These are phyloP conservation scores for Mycena leptocephala DNA, from an alignment of 768 basidiomycete species.

Conservation along the genomic window DNA sequence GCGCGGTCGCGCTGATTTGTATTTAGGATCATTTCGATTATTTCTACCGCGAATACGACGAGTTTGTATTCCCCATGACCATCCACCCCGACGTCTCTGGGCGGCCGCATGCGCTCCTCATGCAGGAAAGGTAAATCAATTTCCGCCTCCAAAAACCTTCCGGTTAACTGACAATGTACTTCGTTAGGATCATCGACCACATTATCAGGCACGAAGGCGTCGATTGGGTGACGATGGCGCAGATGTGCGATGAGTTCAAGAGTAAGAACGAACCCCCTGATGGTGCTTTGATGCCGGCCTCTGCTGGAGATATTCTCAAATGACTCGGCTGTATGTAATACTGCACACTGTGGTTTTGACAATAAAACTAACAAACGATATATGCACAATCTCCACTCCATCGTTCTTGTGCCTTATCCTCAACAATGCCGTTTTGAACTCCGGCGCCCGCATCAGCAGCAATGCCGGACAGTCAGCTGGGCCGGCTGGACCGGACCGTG, in stretches of 20 bases:
- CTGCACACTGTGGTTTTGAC: too few relatives aligned
- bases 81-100: slow-evolving; percentile 84
- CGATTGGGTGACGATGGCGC: slow-evolving; percentile 80
- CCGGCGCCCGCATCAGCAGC: too few relatives aligned
- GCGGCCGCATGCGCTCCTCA: slow-evolving; percentile 80
- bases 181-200: slow-evolving; percentile 85
- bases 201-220: slow-evolving; percentile 79
- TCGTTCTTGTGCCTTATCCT: too few relatives aligned
- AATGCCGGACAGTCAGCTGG: too few relatives aligned
- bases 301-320: neutral
- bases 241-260: slow-evolving; percentile 78
- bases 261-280: slow-evolving; percentile 62
- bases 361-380: too few relatives aligned
- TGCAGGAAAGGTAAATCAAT: slow-evolving; percentile 70
- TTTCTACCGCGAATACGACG: slow-evolving; percentile 67
- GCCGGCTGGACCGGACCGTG: too few relatives aligned
- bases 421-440: too few relatives aligned
- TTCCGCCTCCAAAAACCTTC: neutral
- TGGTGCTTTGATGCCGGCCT: slow-evolving; percentile 52
- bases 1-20: neutral
- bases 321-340: too few relatives aligned
- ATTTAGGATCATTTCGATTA: slow-evolving; percentile 23
- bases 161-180: neutral
- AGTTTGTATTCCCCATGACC: slow-evolving; percentile 83
- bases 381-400: too few relatives aligned